These are phyloP conservation scores for Euphorbia schlechtendalii DNA, from an alignment of 441 rosid species.

Conservation along the genomic window DNA sequence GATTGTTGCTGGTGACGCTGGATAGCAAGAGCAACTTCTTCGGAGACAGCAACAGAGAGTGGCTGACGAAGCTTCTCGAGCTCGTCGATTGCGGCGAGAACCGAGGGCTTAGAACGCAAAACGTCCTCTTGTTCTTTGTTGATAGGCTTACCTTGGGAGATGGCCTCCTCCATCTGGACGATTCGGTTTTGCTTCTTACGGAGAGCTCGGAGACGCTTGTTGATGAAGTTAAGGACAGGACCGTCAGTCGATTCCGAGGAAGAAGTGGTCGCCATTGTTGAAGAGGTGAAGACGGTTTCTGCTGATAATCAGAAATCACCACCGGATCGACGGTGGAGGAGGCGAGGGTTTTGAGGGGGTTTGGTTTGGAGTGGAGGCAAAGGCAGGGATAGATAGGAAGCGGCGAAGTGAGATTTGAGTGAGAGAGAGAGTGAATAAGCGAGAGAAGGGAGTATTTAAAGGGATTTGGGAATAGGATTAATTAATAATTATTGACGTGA, in stretches of 20 bases:
- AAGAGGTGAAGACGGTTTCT: background rate
- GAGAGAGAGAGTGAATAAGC: background rate
- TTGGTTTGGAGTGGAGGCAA: background rate
- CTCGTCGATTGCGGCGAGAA: slow-evolving; percentile 65
- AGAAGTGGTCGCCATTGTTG: slow-evolving; percentile 42
- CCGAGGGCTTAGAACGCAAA: slow-evolving; percentile 68
- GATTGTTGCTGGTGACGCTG: slow-evolving; percentile 21
- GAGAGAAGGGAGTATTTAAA: background rate
- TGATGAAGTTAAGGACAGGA: slow-evolving; percentile 71
- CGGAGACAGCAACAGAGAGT: slow-evolving; percentile 54
- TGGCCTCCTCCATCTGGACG: slow-evolving; percentile 66
- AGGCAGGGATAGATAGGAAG: slow-evolving; percentile 2
- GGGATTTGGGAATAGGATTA: background rate
- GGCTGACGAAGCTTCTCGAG: slow-evolving; percentile 82
- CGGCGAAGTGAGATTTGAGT: slow-evolving; percentile 14
- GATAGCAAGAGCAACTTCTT: slow-evolving; percentile 53
- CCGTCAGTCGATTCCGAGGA: slow-evolving; percentile 55
- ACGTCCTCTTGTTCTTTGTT: slow-evolving; percentile 81
- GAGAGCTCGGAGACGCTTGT: slow-evolving; percentile 88
- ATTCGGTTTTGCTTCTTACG: slow-evolving; percentile 85
- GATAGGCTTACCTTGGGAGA: slow-evolving; percentile 66
- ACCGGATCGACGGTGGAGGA: slow-evolving; percentile 17
- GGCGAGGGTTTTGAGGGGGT: slow-evolving; percentile 4
- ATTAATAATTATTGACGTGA: background rate
- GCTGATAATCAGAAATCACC: slow-evolving; percentile 16